Conservation (phyloP, 441 rosid genomes). For the Mallotus japonicus region DNA sequence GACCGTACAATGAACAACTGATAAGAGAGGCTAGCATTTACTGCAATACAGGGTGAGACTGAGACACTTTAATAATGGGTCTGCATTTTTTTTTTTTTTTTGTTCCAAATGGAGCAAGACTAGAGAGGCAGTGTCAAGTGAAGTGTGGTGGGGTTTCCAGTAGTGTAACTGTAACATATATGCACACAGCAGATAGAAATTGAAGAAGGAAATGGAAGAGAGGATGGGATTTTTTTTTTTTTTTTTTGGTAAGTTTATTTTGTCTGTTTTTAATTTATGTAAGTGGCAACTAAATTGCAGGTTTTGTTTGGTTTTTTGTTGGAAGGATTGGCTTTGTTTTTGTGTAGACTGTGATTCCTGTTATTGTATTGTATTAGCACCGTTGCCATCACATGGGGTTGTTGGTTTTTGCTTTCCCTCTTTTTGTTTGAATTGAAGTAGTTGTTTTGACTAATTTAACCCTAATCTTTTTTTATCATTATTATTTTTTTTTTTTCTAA, state of each 20-base stretch:
- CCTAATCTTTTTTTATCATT: neutral
- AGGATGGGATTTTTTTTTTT: neutral
- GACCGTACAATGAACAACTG: constrained; percentile 15
- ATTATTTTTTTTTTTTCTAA: too few relatives aligned
- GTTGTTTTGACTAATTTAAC: neutral
- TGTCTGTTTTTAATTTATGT: neutral
- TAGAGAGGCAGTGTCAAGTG: neutral
- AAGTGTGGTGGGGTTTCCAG: constrained; percentile 5
- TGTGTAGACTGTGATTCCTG: constrained; percentile 11
- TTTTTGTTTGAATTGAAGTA: neutral
- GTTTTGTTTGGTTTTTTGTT: neutral
- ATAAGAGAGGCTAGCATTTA: constrained; percentile 14
- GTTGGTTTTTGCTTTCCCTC: neutral
- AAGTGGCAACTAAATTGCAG: neutral
- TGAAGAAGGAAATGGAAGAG: neutral
- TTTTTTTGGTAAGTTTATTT: neutral
- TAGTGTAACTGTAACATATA: neutral
- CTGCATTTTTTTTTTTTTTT: neutral
- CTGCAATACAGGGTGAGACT: neutral
- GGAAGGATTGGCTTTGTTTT: neutral
- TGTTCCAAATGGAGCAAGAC: constrained; percentile 5
- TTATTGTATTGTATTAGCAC: neutral
- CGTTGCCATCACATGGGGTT: constrained; percentile 26
- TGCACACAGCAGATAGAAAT: neutral
- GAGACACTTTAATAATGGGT: constrained; percentile 16